Percentiles rank a stretch among this genome's conserved stretches.
These are phyloP conservation scores for Earliella scabrosa DNA, from an alignment of 1,284 basidiomycete species.

Conservation along the genomic window DNA sequence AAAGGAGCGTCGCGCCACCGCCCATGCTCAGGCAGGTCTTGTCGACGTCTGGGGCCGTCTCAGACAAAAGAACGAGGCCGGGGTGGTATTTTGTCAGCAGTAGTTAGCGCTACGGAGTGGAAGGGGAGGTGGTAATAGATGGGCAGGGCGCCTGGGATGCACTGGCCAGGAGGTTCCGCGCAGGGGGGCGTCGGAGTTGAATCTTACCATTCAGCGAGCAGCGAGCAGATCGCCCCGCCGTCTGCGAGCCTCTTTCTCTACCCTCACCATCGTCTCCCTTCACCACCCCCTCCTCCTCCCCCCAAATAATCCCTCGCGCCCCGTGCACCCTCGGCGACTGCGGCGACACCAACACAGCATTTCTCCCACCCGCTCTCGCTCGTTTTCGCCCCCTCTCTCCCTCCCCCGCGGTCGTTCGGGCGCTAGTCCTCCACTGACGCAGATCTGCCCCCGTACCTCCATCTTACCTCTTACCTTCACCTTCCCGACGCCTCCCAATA, in stretches of 20 bases:
- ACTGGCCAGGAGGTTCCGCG: too few relatives aligned
- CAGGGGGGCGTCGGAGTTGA: slow-evolving; percentile 31
- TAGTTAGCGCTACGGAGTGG: too few relatives aligned
- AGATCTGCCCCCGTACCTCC: slow-evolving; percentile 1
- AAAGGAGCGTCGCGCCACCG: too few relatives aligned
- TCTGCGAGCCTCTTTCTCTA: slow-evolving; percentile 27
- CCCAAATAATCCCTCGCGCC: slow-evolving; percentile 10
- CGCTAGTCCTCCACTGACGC: neutral
- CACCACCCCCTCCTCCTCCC: neutral
- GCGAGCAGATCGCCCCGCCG: slow-evolving; percentile 26
- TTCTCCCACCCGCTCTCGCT: slow-evolving; percentile 1
- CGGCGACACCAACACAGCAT: neutral
- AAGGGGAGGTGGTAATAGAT: too few relatives aligned
- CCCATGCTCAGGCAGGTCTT: too few relatives aligned
- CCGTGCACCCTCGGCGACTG: neutral
- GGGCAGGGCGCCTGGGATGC: too few relatives aligned
- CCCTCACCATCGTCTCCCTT: slow-evolving; percentile 21
- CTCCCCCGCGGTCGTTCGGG: neutral
- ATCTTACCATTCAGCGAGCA: slow-evolving; percentile 32
- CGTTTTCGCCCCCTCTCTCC: neutral
- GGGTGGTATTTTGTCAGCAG: too few relatives aligned
- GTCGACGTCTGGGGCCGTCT: too few relatives aligned
- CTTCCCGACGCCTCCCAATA: too few relatives aligned
- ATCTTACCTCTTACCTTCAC: slow-evolving; percentile 18
- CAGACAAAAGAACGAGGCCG: too few relatives aligned